These are phyloP conservation scores for Dendrobium nobile DNA, from an alignment of 106 monocot species.

Conservation along the genomic window DNA sequence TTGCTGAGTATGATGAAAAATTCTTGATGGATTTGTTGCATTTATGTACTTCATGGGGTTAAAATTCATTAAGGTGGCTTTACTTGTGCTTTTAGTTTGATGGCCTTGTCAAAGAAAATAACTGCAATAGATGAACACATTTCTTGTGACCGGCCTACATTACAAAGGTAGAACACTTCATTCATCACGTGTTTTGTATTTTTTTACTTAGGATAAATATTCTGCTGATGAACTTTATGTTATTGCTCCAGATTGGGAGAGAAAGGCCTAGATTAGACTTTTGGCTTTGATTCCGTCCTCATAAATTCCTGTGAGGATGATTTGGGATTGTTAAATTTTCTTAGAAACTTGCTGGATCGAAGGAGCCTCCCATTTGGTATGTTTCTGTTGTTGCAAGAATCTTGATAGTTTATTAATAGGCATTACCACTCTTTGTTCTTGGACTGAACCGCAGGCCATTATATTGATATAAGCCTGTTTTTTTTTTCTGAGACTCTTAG, in stretches of 20 bases:
- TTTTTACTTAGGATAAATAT: neutral
- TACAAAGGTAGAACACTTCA: constrained; percentile 40
- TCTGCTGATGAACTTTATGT: neutral
- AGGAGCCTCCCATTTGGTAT: too few species aligned
- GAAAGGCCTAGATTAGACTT: constrained; percentile 69
- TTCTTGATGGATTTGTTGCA: too few species aligned
- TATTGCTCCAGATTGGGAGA: constrained; percentile 54
- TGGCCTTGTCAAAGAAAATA: constrained; percentile 77
- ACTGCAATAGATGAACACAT: constrained; percentile 66
- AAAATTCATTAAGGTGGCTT: neutral
- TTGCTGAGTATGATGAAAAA: too few species aligned
- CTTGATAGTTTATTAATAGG: too few species aligned
- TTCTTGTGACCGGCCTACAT: constrained; percentile 81
- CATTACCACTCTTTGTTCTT: too few species aligned
- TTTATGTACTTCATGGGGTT: too few species aligned
- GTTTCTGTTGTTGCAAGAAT: too few species aligned
- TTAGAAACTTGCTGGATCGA: too few species aligned
- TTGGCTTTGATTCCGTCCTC: constrained; percentile 73
- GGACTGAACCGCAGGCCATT: too few species aligned
- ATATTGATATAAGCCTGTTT: too few species aligned
- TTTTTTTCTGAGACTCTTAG: too few species aligned
- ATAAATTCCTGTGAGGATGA: constrained; percentile 49
- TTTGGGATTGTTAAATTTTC: neutral
- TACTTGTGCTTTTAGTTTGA: constrained; percentile 37
- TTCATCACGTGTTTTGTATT: neutral